Evolutionary conservation across 768 basidiomycete species (phyloP).

Genomic region (Xanthoconium purpureum): DNA sequence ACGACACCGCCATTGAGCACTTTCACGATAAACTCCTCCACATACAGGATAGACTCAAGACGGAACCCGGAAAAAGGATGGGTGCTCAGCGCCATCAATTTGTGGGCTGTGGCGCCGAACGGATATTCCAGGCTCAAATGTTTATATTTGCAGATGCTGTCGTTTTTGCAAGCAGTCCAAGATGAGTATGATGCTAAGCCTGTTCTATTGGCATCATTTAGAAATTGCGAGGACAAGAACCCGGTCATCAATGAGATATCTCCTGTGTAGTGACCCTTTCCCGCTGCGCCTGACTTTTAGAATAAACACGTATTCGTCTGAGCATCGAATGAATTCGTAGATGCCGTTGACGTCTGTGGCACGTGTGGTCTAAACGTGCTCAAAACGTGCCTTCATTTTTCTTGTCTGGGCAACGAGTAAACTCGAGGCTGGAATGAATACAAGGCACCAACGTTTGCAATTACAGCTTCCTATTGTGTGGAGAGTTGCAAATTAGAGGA

Average conservation of each 20-base stretch:
- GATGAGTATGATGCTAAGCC: conserved; percentile 43
- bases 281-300: background rate
- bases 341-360: background rate
- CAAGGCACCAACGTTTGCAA: background rate
- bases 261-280: background rate
- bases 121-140: conserved; percentile 1
- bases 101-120: conserved; percentile 39
- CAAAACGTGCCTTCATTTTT: background rate
- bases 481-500: background rate
- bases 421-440: background rate
- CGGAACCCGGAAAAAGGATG: conserved; percentile 61
- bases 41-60: conserved; percentile 75
- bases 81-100: conserved; percentile 71
- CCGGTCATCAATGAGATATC: background rate
- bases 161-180: conserved; percentile 57
- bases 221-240: background rate
- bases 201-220: background rate
- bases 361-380: background rate
- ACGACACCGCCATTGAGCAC: conserved; percentile 68
- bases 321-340: no score
- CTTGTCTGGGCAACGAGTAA: background rate
- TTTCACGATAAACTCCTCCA: conserved; percentile 84
- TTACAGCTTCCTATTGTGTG: background rate
- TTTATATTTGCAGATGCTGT: conserved; percentile 47
- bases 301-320: no score